Evolutionary conservation across 345 rosid genomes (phyloP).

Genomic region (Hypericum perforatum): DNA sequence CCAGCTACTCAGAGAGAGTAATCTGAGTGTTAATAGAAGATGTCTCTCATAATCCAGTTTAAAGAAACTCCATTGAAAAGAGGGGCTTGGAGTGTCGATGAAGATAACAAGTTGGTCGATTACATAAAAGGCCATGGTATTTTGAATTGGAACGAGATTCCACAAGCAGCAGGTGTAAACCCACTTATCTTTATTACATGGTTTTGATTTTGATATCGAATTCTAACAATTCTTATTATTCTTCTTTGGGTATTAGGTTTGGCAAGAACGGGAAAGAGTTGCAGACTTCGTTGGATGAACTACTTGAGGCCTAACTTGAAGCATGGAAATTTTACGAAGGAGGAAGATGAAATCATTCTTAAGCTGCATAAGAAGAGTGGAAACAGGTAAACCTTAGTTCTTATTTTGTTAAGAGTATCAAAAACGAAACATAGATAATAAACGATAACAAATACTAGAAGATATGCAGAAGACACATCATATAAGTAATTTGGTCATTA

Average conservation of each 20-base stretch:
- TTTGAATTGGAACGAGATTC: slow-evolving; percentile 34
- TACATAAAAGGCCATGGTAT: slow-evolving; percentile 26
- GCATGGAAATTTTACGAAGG: slow-evolving; percentile 42
- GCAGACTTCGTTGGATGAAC: slow-evolving; percentile 65
- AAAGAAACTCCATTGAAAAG: slow-evolving; percentile 10
- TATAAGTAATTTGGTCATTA: too few relatives aligned
- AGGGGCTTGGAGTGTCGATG: slow-evolving; percentile 31
- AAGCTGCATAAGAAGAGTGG: slow-evolving; percentile 35
- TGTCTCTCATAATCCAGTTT: too few relatives aligned
- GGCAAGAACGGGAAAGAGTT: slow-evolving; percentile 55
- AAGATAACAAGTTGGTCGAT: slow-evolving; percentile 25
- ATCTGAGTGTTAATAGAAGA: too few relatives aligned
- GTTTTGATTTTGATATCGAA: too few relatives aligned
- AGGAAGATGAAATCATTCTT: slow-evolving; percentile 41
- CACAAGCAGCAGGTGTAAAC: slow-evolving; percentile 28
- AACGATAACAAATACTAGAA: too few relatives aligned
- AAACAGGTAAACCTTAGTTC: slow-evolving; percentile 26
- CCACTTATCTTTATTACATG: not conserved
- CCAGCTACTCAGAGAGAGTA: too few relatives aligned
- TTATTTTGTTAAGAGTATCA: not conserved
- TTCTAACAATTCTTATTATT: not conserved
- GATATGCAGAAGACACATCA: too few relatives aligned
- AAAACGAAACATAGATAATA: too few relatives aligned
- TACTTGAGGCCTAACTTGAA: slow-evolving; percentile 47
- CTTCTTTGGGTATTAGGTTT: slow-evolving; percentile 27